These are phyloP conservation scores for Pterulicium gracile DNA, from an alignment of 1,284 basidiomycete species.

Conservation along the genomic window DNA sequence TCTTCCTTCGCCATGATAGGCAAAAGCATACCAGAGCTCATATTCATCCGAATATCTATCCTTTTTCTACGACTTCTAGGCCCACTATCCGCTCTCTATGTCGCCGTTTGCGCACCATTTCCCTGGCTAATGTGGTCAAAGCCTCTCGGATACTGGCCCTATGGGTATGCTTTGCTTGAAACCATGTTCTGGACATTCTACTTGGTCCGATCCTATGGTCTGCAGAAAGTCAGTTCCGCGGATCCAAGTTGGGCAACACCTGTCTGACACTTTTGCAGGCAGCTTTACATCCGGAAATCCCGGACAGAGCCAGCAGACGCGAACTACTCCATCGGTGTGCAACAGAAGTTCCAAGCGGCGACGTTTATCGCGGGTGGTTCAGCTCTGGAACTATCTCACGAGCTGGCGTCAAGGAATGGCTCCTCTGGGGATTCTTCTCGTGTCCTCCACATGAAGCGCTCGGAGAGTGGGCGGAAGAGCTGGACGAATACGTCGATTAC, in stretches of 20 bases:
- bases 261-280: neutral
- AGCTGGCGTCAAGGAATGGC: conserved; percentile 47
- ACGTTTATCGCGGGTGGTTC: conserved; percentile 49
- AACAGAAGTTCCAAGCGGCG: conserved; percentile 38
- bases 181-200: no score
- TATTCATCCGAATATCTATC: conserved; percentile 41
- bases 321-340: conserved; percentile 24
- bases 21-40: neutral
- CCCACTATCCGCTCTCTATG: no score
- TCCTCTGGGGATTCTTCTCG: conserved; percentile 54
- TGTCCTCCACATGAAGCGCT: conserved; percentile 19
- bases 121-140: neutral
- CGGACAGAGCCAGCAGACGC: conserved; percentile 21
- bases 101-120: neutral
- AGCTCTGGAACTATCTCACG: conserved; percentile 25
- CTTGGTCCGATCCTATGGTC: no score
- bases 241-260: neutral
- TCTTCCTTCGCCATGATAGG: no score
- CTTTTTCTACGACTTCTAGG: conserved; percentile 34
- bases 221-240: conserved; percentile 34
- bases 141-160: no score
- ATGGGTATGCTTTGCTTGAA: no score
- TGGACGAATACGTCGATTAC: conserved; percentile 30
- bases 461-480: conserved; percentile 34
- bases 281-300: neutral